A percentile compares a stretch with the other conserved stretches of the same genome.
phyloP scores from a whole-genome alignment of 2,329 filamentous ascomycete genomes.

The Nemania bipapillata region DNA sequence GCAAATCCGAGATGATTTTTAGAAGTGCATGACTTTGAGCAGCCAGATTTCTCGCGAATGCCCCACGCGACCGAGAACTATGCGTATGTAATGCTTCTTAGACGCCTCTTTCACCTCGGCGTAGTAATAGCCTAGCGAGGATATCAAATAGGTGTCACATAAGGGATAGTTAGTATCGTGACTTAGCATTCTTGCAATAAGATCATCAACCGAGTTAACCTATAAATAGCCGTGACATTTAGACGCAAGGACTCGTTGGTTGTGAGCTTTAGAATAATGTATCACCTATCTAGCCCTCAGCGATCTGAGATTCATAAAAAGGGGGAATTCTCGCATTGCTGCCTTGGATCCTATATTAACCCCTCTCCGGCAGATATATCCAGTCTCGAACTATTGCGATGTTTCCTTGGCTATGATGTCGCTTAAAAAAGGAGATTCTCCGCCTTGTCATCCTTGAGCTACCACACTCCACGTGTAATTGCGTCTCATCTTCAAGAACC shows the following conservation, averaged over 20 bases:
- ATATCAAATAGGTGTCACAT: too few species aligned
- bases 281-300: too few species aligned
- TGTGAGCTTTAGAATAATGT: background rate
- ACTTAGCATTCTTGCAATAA: background rate
- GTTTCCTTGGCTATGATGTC: background rate
- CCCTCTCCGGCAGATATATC: conserved; percentile 23
- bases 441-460: conserved; percentile 11
- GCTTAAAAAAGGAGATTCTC: conserved; percentile 31
- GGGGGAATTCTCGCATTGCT: background rate
- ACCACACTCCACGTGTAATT: conserved; percentile 9
- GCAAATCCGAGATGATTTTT: conserved; percentile 18
- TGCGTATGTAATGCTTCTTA: too few species aligned
- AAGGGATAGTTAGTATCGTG: background rate
- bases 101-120: too few species aligned
- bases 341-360: background rate
- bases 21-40: background rate
- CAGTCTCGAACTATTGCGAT: conserved; percentile 25
- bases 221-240: background rate
- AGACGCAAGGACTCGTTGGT: background rate
- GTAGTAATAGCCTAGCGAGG: background rate
- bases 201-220: background rate
- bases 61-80: conserved; percentile 31
- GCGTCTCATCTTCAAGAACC: conserved; percentile 30
- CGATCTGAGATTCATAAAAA: background rate
- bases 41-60: conserved; percentile 27